Conservation (phyloP, 441 rosid genomes). For the Iberis amara region DNA sequence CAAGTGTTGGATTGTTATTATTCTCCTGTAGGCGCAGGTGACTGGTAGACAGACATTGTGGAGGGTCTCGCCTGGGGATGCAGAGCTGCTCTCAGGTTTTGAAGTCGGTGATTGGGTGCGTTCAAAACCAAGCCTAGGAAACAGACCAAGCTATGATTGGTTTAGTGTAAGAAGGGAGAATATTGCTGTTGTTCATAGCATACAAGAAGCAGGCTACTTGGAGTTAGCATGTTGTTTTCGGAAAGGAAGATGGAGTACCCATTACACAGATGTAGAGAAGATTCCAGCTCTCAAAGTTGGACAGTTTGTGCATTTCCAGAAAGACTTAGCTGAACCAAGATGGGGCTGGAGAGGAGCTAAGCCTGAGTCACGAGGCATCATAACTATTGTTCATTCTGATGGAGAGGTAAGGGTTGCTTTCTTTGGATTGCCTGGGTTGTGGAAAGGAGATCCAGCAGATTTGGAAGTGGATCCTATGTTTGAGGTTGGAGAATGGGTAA, state of each 20-base stretch:
- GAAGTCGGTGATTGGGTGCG: slow-evolving; percentile 99
- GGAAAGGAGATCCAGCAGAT: slow-evolving; percentile 98
- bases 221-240: slow-evolving; percentile 96
- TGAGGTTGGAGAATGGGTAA: slow-evolving; percentile 98
- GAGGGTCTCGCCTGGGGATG: slow-evolving; percentile 98
- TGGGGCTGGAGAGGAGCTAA: slow-evolving; percentile 97
- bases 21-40: slow-evolving; percentile 60
- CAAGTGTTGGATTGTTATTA: slow-evolving; percentile 14
- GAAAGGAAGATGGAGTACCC: slow-evolving; percentile 74
- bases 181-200: slow-evolving; percentile 84
- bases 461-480: slow-evolving; percentile 67
- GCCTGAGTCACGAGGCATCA: slow-evolving; percentile 68
- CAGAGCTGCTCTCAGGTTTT: slow-evolving; percentile 91
- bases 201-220: slow-evolving; percentile 82
- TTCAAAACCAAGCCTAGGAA: slow-evolving; percentile 85
- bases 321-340: slow-evolving; percentile 77
- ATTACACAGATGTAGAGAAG: slow-evolving; percentile 87
- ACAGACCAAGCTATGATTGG: slow-evolving; percentile 96
- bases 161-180: slow-evolving; percentile 82
- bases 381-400: slow-evolving; percentile 84
- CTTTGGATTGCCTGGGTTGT: slow-evolving; percentile 71
- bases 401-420: slow-evolving; percentile 90
- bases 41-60: slow-evolving; percentile 73
- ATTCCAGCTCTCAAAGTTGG: slow-evolving; percentile 73
- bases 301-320: slow-evolving; percentile 79